phyloP scores from a whole-genome alignment of 179 eudicot species.

The Corrigiola litoralis region DNA sequence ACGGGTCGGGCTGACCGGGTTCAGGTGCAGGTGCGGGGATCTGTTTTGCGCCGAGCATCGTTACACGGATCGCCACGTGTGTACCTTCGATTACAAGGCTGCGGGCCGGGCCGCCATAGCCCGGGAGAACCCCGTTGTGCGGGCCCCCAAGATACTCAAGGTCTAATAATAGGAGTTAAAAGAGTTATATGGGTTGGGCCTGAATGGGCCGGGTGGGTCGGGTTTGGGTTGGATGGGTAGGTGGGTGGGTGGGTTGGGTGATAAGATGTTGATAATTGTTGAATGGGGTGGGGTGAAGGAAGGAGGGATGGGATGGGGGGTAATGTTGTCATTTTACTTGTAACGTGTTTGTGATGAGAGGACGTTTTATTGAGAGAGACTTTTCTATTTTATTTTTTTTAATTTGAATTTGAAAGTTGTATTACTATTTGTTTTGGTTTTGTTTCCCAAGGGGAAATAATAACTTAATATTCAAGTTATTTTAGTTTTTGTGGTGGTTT shows the following conservation, averaged over 20 bases:
- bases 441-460: background rate
- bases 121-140: conserved; percentile 70
- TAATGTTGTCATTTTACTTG: conserved; percentile 33
- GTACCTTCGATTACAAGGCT: conserved; percentile 70
- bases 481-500: background rate
- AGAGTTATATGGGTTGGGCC: background rate
- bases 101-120: conserved; percentile 75
- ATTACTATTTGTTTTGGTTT: background rate
- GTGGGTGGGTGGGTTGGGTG: conserved; percentile 15
- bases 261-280: conserved; percentile 12
- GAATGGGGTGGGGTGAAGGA: background rate
- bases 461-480: background rate
- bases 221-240: conserved; percentile 12
- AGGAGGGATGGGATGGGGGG: conserved; percentile 25
- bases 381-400: conserved; percentile 8
- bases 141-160: conserved; percentile 74
- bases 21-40: conserved; percentile 73
- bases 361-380: conserved; percentile 24
- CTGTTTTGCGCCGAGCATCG: conserved; percentile 68
- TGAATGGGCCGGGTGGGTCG: conserved; percentile 4
- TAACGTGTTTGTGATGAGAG: conserved; percentile 4
- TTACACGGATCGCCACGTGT: conserved; percentile 81
- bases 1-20: conserved; percentile 63
- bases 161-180: conserved; percentile 24
- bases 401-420: background rate